phyloP scores from a whole-genome alignment of 345 rosid species.

The Crucihimalaya himalaica region DNA sequence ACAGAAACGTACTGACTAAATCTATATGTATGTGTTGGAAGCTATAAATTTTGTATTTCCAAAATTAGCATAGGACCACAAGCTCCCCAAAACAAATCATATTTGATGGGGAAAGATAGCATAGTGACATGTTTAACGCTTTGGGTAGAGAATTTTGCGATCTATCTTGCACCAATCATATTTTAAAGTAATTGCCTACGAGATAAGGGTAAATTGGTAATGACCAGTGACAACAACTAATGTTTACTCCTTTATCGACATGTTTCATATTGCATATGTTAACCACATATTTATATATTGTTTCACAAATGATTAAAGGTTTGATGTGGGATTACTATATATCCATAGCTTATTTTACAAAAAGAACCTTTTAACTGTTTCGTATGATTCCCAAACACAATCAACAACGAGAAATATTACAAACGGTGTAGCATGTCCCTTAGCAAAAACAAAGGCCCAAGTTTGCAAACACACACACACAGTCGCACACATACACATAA shows the following conservation, averaged over 20 bases:
- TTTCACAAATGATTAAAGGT: too few relatives aligned
- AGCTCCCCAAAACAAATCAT: neutral
- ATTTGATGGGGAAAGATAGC: neutral
- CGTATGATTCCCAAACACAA: neutral
- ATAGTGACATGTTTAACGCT: neutral
- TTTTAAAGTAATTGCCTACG: too few relatives aligned
- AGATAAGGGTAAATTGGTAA: too few relatives aligned
- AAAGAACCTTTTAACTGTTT: neutral
- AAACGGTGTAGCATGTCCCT: conserved; percentile 27
- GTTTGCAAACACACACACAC: conserved; percentile 25
- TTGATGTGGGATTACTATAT: too few relatives aligned
- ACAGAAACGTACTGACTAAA: neutral
- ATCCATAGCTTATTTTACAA: too few relatives aligned
- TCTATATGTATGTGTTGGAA: neutral
- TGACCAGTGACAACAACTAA: too few relatives aligned
- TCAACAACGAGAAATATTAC: neutral
- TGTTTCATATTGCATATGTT: too few relatives aligned
- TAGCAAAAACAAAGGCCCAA: conserved; percentile 13
- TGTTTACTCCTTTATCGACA: too few relatives aligned
- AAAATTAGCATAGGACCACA: neutral
- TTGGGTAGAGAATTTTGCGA: neutral
- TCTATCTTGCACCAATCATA: too few relatives aligned
- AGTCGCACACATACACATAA: neutral
- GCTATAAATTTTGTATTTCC: neutral
- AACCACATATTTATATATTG: too few relatives aligned